phyloP scores from a whole-genome alignment of 2,329 filamentous ascomycete species.

The Phialophora macrospora region DNA sequence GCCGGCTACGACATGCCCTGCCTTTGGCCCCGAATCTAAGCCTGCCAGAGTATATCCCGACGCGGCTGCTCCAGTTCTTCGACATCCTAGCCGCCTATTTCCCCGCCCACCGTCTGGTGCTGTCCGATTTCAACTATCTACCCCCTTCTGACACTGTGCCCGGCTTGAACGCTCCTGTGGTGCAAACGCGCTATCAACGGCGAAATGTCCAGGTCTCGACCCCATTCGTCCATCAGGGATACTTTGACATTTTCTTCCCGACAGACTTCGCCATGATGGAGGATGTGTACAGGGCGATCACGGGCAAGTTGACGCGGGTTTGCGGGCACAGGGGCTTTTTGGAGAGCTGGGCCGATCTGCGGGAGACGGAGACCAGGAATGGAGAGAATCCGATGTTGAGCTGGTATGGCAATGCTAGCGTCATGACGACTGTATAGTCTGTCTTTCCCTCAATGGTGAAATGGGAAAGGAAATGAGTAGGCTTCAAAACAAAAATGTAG shows the following conservation, averaged over 20 bases:
- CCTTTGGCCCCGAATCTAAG: conserved; percentile 79
- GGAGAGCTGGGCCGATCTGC: conserved; percentile 83
- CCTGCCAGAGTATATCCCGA: conserved; percentile 89
- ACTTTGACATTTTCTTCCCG: conserved; percentile 98
- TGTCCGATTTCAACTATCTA: conserved; percentile 86
- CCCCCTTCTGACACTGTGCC: conserved; percentile 71
- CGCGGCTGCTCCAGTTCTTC: conserved; percentile 94
- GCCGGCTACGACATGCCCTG: conserved; percentile 65
- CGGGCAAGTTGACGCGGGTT: conserved; percentile 85
- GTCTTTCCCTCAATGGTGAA: background rate
- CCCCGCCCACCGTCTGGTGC: conserved; percentile 83
- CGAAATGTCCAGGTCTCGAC: conserved; percentile 88
- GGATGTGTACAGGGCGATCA: conserved; percentile 88
- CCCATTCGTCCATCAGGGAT: conserved; percentile 93
- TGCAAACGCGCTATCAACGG: conserved; percentile 90
- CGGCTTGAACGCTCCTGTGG: conserved; percentile 89
- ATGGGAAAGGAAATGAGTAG: no score
- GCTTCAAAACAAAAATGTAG: background rate
- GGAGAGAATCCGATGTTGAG: conserved; percentile 91
- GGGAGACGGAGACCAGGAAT: conserved; percentile 84
- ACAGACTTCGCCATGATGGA: conserved; percentile 93
- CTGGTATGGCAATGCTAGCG: conserved; percentile 95
- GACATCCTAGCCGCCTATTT: conserved; percentile 87
- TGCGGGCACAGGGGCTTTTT: conserved; percentile 90
- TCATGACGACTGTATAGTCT: conserved; percentile 75